Base-by-base conservation (phyloP, 768 basidiomycete species). In the Phaeolepiota aurea region DNA sequence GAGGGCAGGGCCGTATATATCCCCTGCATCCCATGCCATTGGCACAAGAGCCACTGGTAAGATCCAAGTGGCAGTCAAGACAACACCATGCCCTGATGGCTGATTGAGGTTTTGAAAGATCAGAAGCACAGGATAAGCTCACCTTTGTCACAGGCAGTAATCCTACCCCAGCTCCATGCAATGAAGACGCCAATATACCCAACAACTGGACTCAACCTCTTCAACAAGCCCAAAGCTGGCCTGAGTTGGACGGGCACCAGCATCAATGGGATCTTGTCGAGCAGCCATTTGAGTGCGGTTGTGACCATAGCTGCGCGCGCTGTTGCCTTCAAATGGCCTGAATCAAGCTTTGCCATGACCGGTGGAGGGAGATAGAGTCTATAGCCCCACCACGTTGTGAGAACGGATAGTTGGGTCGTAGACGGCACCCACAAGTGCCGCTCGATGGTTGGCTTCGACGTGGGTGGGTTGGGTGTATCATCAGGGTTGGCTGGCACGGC, bases 341-440 rank as follows among this genome's bases (percentile, higher is more conserved):
- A 72, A 50, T 79, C 71, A 20, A 90, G 71, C 23, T 74, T 57
- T 2, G 67, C 68, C 55, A 90, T 72, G 4, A 88, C 76, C 0
- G 85, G 80, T 20, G 85, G 84, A 0, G 87, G 87, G 20, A 90
- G 71, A 54, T 69, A 87, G 62, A 88, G 60, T 30, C 85, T 67
- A 51, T 82, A 89, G 3, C 86, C 87, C 80, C 84, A 76, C 87
- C 87, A 90, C 42, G 76, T 73, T 2, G 79, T 77, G 49, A 87
- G 70, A 4, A 89, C 57, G 5, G 86, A 87, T 20, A 90, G 60
- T 44, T 86, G 75, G 5, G 79, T 82, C 9, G 71, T 69, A 2
- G 84, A 87, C 2, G 87, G 87, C 14, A 85, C 65, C 84, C 86
- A 89, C 22, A 65, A 53, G 42, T 47, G 67, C 43, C 59, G 61